phyloP scores from a whole-genome alignment of 345 rosid species.

The Angophora floribunda region DNA sequence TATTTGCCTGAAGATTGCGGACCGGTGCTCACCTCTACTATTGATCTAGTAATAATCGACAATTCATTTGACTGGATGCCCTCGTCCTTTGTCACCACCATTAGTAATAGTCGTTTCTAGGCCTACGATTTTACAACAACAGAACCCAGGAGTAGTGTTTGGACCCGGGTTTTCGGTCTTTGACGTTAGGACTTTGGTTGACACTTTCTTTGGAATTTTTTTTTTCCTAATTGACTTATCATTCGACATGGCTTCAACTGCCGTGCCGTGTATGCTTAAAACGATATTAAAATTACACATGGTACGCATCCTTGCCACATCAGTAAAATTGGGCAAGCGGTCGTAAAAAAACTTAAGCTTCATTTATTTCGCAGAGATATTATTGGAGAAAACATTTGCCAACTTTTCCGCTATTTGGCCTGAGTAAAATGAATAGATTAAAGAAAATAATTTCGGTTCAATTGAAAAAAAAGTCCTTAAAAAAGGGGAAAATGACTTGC shows the following conservation, averaged over 20 bases:
- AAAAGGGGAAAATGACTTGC: no score
- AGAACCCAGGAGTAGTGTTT: neutral
- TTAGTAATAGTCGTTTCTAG: neutral
- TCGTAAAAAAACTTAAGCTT: no score
- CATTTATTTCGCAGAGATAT: no score
- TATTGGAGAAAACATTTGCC: no score
- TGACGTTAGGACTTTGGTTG: neutral
- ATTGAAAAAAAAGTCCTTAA: no score
- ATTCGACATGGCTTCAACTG: neutral
- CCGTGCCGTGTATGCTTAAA: fast-evolving
- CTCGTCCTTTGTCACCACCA: neutral
- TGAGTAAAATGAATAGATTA: no score
- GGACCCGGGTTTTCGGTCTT: neutral
- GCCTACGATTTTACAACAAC: neutral
- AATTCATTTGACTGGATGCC: neutral
- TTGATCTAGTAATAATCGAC: neutral
- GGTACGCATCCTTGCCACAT: neutral
- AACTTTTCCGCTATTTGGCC: no score
- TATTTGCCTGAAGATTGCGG: fast-evolving
- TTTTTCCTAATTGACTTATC: neutral
- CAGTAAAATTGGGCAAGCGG: neutral
- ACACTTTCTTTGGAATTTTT: neutral
- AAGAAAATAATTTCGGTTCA: no score
- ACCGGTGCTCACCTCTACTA: fast-evolving
- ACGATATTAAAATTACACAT: no score